phyloP scores from a whole-genome alignment of 73 alveolate species.

The Durusdinium trenchii region DNA sequence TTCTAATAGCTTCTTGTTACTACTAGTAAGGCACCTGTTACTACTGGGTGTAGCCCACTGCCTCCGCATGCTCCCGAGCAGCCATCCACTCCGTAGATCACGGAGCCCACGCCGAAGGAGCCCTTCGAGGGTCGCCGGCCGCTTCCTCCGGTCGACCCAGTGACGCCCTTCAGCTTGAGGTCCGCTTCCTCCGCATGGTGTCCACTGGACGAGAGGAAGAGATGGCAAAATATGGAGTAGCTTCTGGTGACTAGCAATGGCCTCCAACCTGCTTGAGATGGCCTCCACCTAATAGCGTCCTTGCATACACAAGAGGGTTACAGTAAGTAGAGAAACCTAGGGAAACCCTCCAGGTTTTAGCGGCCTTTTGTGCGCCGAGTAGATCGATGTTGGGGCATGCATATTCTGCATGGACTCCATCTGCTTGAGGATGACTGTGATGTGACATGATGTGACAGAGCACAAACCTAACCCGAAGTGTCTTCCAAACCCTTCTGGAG shows the following conservation, averaged over 20 bases:
- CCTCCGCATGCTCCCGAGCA: neutral
- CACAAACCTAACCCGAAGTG: no score
- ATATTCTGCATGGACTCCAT: no score
- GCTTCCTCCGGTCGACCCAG: neutral
- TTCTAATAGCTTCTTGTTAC: neutral
- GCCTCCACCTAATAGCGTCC: neutral
- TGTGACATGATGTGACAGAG: no score
- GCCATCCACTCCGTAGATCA: constrained; percentile 83
- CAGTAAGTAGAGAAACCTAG: no score
- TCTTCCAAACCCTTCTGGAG: no score
- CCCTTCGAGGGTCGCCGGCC: constrained; percentile 46
- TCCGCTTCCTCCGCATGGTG: constrained; percentile 59
- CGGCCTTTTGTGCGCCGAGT: no score
- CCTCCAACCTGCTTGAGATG: neutral
- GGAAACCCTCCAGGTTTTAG: no score
- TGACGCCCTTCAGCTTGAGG: neutral
- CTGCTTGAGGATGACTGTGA: no score
- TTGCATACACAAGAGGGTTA: no score
- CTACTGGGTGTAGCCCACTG: neutral
- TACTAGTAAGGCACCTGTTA: neutral
- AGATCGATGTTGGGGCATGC: no score
- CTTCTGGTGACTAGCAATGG: neutral
- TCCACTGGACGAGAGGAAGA: neutral
- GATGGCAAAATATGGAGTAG: neutral
- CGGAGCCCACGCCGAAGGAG: constrained; percentile 63